Base-by-base conservation (phyloP, 345 rosid species). In the Iberis pinnata region DNA sequence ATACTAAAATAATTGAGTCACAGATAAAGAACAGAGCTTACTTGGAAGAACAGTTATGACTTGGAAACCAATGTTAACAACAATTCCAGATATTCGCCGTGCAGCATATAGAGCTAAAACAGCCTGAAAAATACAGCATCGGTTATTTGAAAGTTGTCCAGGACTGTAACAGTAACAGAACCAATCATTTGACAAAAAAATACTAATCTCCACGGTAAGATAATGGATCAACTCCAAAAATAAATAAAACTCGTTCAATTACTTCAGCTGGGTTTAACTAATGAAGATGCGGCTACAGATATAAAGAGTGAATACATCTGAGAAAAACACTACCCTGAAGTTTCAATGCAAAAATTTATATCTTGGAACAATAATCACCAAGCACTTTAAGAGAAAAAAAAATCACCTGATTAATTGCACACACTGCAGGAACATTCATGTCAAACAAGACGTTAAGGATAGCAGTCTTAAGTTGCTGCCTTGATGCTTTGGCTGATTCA, bases 21-120 rank as follows among this genome's bases (percentile, higher is more conserved):
- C 5, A 11, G 35, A 22, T 46, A 26, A 9, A 18, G 35, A 44
- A 36, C 45, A 54, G 25, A 31, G 31, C 85, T 75, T 67, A 89
- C 97, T 86, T 49, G 97, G 97, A 66, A 89, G 86, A 75, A 86
- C 56, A 53, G 93, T 83, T 18, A 84, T 89, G 31, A 73, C 86
- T 61, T 87, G 96, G 68, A 90, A 90, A 63, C 98, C 98, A 43
- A 90, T 76, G 73, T 90, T 90, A 31, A 90, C 75, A 70, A 75
- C 78, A 71, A 90, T 79, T 75, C 98, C 98, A 25, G 95, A 90
- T 51, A 83, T 87, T 64, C 70, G 59, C 25, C 75, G 57, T 3
- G 89, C 89, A 7, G 96, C 88, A 70, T 63, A 90, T 31, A 90
- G 64, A 33, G 98, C 94, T 58, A 90, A 69, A 46, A 82, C 67